These are phyloP conservation scores for Phaseolus lunatus DNA, from an alignment of 306 rosid species.

Conservation along the genomic window DNA sequence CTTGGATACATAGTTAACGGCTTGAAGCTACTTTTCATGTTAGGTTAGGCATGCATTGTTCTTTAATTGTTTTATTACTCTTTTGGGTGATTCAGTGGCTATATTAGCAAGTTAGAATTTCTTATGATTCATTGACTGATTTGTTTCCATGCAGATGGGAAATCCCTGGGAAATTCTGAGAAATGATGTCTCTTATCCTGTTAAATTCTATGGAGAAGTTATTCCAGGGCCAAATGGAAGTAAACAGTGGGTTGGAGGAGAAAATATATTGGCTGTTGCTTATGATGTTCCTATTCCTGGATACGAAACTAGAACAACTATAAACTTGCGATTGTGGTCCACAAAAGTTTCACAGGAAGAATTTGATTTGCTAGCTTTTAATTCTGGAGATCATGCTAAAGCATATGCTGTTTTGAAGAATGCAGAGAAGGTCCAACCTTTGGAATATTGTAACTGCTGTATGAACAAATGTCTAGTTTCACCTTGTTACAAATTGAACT, in stretches of 20 bases:
- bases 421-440: slow-evolving; percentile 80
- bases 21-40: slow-evolving; percentile 28
- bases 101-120: slow-evolving; percentile 23
- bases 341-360: slow-evolving; percentile 76
- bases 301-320: slow-evolving; percentile 79
- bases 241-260: slow-evolving; percentile 90
- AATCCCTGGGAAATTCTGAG: slow-evolving; percentile 94
- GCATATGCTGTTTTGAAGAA: slow-evolving; percentile 72
- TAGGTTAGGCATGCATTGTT: slow-evolving; percentile 28
- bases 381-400: slow-evolving; percentile 82
- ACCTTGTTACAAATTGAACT: slow-evolving; percentile 26
- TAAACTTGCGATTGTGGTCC: slow-evolving; percentile 91
- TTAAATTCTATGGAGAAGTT: slow-evolving; percentile 81
- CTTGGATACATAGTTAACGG: not conserved
- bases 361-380: slow-evolving; percentile 78
- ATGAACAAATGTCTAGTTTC: not conserved
- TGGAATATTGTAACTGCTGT: slow-evolving; percentile 7
- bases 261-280: slow-evolving; percentile 81
- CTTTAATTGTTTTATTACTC: slow-evolving; percentile 17
- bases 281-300: slow-evolving; percentile 99
- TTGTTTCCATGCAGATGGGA: slow-evolving; percentile 70
- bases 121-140: slow-evolving; percentile 28
- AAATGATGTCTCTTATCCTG: slow-evolving; percentile 79
- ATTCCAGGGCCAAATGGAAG: slow-evolving; percentile 70
- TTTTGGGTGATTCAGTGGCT: slow-evolving; percentile 10